Base-by-base conservation (phyloP, 208 protist species). In the Acanthamoeba divionensis region DNA sequence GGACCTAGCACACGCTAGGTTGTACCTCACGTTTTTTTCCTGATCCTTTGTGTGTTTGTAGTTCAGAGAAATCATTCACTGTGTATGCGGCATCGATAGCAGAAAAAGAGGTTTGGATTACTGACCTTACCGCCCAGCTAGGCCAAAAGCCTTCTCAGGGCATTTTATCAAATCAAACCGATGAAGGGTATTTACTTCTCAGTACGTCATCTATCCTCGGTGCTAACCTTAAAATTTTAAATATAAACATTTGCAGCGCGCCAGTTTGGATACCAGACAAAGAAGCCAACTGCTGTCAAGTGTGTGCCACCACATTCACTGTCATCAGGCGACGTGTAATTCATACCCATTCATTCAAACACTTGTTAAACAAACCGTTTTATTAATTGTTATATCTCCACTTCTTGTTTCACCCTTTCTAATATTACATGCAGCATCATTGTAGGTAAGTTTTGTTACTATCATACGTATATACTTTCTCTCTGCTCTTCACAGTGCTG, bases 51-150 rank as follows among this genome's bases (percentile, higher is more conserved):
- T 24, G 2, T 31, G 29, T 44, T 5, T 47, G 1, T 47, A 79
- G 67, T n/a, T 79, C 67, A 15, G 67, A 79, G 38, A 79, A 79
- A 47, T 79, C 67, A 0, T 79, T 79, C 67, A 79, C 67, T 0
- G 67, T 79, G 33, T 79, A 79, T 24, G 67, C 26, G 5, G n/a
- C 26, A 0, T 79, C 67, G 13, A 41, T 38, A 18, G 67, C 48
- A 26, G 67, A 79, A 31, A 79, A 79, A 47, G 67, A 79, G 41
- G 67, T 47, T n/a, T 79, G 67, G 67, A 79, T 79, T 41, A 33
- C 36, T 21, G 67, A 79, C 21, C 44, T 79, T 0, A 41, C 10
- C 3, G 45, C 48, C 45, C 67, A 79, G 67, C 67, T 79, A 10
- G 67, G 26, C 41, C 8, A 41, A 21, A 10, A 33, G 4, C 2